A percentile compares a stretch with the other conserved stretches of the same genome.
Evolutionary conservation across 345 rosid genomes (phyloP).

Genomic region (Cardiospermum halicacabum): DNA sequence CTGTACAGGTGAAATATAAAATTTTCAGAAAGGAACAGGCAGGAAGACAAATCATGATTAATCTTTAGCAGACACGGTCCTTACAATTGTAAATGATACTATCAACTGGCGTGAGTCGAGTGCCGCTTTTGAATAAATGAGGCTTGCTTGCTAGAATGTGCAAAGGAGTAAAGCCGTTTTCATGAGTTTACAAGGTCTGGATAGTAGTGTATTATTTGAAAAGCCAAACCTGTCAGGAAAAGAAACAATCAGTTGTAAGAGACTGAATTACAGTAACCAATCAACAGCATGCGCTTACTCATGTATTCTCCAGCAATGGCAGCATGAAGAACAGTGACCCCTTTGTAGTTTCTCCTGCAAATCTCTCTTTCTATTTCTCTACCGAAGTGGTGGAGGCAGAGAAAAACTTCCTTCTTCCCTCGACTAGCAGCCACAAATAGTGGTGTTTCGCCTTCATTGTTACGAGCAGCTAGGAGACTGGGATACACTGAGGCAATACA

Average conservation of each 20-base stretch:
- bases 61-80: not conserved
- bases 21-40: not conserved
- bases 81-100: conserved; percentile 19
- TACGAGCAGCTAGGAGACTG: not conserved
- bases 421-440: conserved; percentile 11
- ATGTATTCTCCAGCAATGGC: conserved; percentile 21
- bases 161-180: conserved; percentile 13
- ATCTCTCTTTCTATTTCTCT: not conserved
- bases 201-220: not conserved
- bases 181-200: conserved; percentile 13
- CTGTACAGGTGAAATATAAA: not conserved
- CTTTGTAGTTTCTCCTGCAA: not conserved
- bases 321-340: conserved; percentile 28
- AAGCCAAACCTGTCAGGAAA: conserved; percentile 15
- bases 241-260: not conserved
- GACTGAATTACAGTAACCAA: not conserved
- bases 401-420: conserved; percentile 15
- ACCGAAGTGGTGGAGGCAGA: conserved; percentile 10
- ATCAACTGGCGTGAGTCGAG: conserved; percentile 5
- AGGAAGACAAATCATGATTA: not conserved
- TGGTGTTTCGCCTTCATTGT: conserved; percentile 13
- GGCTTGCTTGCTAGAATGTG: conserved; percentile 19
- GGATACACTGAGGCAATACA: not conserved
- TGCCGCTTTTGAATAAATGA: conserved; percentile 15
- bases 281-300: conserved; percentile 10